Evolutionary conservation across 371 early-diverging fungal species (phyloP).

Genomic region (Circinella minor): DNA sequence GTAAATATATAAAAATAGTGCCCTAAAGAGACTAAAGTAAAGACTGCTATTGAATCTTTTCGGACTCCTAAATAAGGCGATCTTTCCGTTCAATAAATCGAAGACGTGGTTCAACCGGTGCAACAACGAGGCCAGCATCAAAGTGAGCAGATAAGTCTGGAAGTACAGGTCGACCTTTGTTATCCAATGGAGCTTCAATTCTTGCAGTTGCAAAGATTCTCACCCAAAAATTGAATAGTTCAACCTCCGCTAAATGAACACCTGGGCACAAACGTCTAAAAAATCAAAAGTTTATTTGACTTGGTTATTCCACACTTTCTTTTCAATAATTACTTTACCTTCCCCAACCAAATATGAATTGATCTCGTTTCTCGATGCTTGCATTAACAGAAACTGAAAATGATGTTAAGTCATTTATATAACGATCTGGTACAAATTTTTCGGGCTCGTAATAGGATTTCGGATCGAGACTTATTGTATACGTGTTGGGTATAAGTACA

Average conservation of each 20-base stretch:
- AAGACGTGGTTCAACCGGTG: neutral
- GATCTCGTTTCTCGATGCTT: neutral
- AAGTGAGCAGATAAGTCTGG: neutral
- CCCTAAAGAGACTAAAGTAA: no score
- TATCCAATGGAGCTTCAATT: constrained; percentile 6
- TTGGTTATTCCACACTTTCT: neutral
- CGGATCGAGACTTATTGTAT: neutral
- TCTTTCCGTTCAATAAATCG: constrained; percentile 15
- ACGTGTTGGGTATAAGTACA: neutral
- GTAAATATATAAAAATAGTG: no score
- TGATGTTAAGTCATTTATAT: neutral
- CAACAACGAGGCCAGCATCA: neutral
- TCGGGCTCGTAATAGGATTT: neutral
- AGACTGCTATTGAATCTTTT: no score
- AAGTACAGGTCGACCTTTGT: neutral
- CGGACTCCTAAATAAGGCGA: neutral
- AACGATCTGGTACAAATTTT: neutral
- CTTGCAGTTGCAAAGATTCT: constrained; percentile 1
- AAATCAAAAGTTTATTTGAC: no score
- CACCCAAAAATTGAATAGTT: constrained; percentile 8
- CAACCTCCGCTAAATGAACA: constrained; percentile 9
- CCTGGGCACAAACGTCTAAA: constrained; percentile 3
- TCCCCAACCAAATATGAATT: neutral
- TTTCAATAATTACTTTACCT: neutral
- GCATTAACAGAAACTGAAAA: neutral